Percentiles rank a stretch among this genome's conserved stretches.
phyloP scores from a whole-genome alignment of 2,329 filamentous ascomycete genomes.

The Allantophomopsis lycopodina region DNA sequence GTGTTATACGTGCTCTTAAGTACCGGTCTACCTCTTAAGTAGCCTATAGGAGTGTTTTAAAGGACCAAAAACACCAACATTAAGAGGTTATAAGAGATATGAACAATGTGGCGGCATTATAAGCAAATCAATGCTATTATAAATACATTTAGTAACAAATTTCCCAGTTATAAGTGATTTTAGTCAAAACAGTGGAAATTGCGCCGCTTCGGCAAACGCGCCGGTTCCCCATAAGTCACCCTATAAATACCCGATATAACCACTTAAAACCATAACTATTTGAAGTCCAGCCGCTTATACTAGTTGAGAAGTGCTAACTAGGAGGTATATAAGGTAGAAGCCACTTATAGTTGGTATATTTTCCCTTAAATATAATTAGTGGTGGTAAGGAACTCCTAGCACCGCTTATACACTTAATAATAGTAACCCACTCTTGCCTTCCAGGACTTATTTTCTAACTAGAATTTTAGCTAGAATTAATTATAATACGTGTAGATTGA shows the following conservation, averaged over 20 bases:
- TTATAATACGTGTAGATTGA: neutral
- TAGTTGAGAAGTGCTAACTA: neutral
- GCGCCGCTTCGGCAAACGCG: too few relatives aligned
- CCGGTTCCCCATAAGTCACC: too few relatives aligned
- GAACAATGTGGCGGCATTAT: neutral
- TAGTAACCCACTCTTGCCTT: neutral
- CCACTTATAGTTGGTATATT: neutral
- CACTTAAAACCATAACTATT: conserved; percentile 1
- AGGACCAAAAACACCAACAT: neutral
- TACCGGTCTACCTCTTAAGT: conserved; percentile 4
- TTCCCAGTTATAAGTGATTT: neutral
- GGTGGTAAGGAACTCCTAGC: neutral
- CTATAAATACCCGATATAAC: too few relatives aligned
- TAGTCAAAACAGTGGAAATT: too few relatives aligned
- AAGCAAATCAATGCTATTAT: conserved; percentile 1
- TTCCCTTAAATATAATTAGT: conserved; percentile 1
- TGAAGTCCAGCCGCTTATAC: conserved; percentile 1
- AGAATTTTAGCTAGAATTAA: neutral
- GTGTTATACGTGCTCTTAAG: too few relatives aligned
- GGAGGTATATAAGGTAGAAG: neutral
- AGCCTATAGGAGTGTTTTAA: conserved; percentile 4
- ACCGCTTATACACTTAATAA: neutral
- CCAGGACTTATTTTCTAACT: neutral
- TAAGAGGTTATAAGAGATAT: neutral
- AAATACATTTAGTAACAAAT: neutral